Evolutionary conservation across 768 basidiomycete species (phyloP).

Genomic region (Termitomyces sp.): DNA sequence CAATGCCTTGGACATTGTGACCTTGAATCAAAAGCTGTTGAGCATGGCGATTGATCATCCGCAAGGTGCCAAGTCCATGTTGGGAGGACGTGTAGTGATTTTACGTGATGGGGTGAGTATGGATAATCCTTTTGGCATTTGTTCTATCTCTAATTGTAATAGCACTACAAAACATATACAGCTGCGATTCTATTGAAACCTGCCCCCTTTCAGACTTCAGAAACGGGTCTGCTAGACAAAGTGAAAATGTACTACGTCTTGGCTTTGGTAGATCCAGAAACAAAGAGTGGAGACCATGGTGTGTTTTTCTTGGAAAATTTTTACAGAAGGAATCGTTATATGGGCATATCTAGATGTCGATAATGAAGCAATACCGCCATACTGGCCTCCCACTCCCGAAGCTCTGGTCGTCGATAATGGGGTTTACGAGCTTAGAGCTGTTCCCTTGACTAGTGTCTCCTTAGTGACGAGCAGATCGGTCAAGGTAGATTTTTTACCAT

Average conservation of each 20-base stretch:
- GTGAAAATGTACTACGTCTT: constrained; percentile 62
- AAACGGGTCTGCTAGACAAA: constrained; percentile 41
- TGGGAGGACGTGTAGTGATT: constrained; percentile 75
- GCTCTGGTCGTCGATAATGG: constrained; percentile 43
- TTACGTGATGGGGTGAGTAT: constrained; percentile 72
- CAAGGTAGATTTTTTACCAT: constrained; percentile 46
- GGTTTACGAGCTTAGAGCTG: constrained; percentile 60
- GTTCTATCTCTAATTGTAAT: neutral
- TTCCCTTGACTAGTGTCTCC: constrained; percentile 70
- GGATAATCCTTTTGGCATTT: neutral
- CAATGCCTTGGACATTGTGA: constrained; percentile 52
- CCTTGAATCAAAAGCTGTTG: constrained; percentile 59
- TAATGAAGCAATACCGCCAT: constrained; percentile 55
- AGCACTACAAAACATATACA: constrained; percentile 77
- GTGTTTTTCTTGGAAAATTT: constrained; percentile 3
- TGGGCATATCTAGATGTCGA: constrained; percentile 46
- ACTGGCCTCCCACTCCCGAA: constrained; percentile 65
- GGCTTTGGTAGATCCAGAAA: constrained; percentile 60
- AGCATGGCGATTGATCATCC: constrained; percentile 52
- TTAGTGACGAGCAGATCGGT: constrained; percentile 65
- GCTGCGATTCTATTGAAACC: constrained; percentile 68
- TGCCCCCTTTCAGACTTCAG: constrained; percentile 42
- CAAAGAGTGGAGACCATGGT: constrained; percentile 56
- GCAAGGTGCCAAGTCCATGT: constrained; percentile 64
- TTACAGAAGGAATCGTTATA: neutral